phyloP scores from a whole-genome alignment of 2,329 filamentous ascomycete species.

The Fusarium equiseti region DNA sequence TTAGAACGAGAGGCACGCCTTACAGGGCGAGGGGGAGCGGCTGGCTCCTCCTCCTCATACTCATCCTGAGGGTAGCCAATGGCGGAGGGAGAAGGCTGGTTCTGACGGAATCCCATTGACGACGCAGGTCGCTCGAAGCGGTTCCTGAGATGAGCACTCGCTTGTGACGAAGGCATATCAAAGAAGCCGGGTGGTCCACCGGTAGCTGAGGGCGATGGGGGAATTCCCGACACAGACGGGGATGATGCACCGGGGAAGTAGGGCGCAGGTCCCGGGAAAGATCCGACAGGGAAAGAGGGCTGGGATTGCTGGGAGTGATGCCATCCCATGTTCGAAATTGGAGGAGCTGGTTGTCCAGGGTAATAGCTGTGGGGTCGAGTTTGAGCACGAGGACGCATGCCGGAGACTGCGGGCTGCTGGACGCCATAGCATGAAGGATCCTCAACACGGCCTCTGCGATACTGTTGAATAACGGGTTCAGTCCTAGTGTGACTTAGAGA shows the following conservation, averaged over 20 bases:
- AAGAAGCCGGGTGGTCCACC: conserved; percentile 50
- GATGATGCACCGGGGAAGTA: conserved; percentile 45
- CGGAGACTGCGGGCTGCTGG: conserved; percentile 51
- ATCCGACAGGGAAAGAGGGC: conserved; percentile 44
- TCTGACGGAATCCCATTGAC: conserved; percentile 55
- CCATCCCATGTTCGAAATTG: conserved; percentile 47
- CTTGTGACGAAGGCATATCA: conserved; percentile 47
- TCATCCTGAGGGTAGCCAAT: conserved; percentile 55
- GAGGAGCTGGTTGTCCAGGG: conserved; percentile 48
- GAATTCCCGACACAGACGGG: conserved; percentile 44
- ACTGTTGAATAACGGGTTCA: conserved; percentile 52
- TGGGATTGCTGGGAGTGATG: conserved; percentile 44
- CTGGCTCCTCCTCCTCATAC: conserved; percentile 57
- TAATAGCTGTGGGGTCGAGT: conserved; percentile 55
- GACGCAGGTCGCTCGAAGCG: conserved; percentile 56
- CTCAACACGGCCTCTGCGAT: conserved; percentile 51
- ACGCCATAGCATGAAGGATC: conserved; percentile 54
- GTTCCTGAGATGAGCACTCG: conserved; percentile 49
- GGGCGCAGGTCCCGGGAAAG: conserved; percentile 50
- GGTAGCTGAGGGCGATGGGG: conserved; percentile 49
- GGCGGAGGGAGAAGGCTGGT: conserved; percentile 42
- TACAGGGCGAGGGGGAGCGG: conserved; percentile 49
- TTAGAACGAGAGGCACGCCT: conserved; percentile 59
- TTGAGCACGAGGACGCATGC: conserved; percentile 50
- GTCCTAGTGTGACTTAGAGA: conserved; percentile 50